Evolutionary conservation across 768 basidiomycete genomes (phyloP).

Genomic region (Termitomyces titanicus): DNA sequence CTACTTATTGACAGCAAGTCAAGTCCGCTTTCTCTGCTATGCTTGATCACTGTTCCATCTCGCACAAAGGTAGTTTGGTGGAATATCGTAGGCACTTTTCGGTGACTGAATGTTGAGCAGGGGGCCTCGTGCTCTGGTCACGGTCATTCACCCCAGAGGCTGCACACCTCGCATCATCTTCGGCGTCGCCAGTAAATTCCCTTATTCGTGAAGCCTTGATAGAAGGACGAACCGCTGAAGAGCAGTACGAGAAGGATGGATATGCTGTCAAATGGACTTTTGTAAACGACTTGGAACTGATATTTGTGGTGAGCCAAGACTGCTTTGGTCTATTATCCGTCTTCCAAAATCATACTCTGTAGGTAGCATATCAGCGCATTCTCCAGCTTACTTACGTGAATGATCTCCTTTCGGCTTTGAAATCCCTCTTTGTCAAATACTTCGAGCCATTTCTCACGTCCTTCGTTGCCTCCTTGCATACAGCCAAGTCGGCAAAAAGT

Average conservation of each 20-base stretch:
- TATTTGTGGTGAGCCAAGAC: conserved; percentile 77
- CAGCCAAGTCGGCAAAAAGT: conserved; percentile 45
- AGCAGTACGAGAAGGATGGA: conserved; percentile 90
- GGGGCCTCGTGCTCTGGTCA: conserved; percentile 93
- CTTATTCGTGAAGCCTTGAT: conserved; percentile 90
- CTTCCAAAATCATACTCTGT: conserved; percentile 1
- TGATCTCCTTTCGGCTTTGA: conserved; percentile 76
- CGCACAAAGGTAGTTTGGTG: conserved; percentile 70
- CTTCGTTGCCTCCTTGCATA: conserved; percentile 81
- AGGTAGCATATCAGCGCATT: conserved; percentile 97
- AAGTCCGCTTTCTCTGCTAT: conserved; percentile 33
- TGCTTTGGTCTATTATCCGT: conserved; percentile 2
- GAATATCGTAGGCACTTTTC: not conserved
- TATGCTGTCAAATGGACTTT: conserved; percentile 94
- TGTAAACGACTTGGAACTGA: conserved; percentile 92
- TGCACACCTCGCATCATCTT: conserved; percentile 59
- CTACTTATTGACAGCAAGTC: not conserved
- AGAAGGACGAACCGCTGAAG: conserved; percentile 78
- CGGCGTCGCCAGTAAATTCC: conserved; percentile 81
- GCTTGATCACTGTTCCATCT: conserved; percentile 96
- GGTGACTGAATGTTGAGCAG: conserved; percentile 35
- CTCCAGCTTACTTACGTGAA: conserved; percentile 93
- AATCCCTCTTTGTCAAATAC: conserved; percentile 80
- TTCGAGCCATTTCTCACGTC: conserved; percentile 82
- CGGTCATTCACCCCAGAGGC: conserved; percentile 91